Conservation (phyloP, 139 green algal genomes). For the Yamagishiella unicocca region DNA sequence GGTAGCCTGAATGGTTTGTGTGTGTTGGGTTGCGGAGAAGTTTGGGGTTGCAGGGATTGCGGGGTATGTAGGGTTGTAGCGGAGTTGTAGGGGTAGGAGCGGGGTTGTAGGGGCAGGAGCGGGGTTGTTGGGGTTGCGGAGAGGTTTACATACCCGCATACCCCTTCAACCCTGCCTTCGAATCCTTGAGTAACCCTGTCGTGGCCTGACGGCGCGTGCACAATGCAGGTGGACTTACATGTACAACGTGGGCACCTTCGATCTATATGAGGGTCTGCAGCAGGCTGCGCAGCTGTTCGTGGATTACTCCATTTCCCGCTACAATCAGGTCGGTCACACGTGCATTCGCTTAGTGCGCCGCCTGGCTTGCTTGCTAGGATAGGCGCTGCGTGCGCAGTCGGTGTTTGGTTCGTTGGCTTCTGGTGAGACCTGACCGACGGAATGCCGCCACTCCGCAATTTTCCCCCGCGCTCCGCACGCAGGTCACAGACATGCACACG, state of each 20-base stretch:
- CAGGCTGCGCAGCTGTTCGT: slow-evolving; percentile 39
- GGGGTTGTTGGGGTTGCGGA: neutral
- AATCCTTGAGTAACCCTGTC: neutral
- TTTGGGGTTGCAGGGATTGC: neutral
- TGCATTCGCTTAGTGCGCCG: neutral
- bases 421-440: too few species aligned
- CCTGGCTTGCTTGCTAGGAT: neutral
- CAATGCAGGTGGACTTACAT: slow-evolving; percentile 20
- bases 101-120: neutral
- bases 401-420: too few species aligned
- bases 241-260: slow-evolving; percentile 47
- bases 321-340: slow-evolving; percentile 7
- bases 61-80: neutral
- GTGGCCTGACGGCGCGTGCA: neutral
- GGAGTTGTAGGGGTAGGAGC: neutral
- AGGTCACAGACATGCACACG: too few species aligned
- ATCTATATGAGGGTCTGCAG: slow-evolving; percentile 49
- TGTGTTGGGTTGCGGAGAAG: neutral
- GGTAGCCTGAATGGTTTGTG: neutral
- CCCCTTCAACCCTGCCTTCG: neutral
- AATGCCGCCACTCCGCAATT: too few species aligned
- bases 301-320: slow-evolving; percentile 33
- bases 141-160: neutral
- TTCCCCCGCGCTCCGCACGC: too few species aligned
- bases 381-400: too few species aligned